These are phyloP conservation scores for Calycina herbarum DNA, from an alignment of 2,329 filamentous ascomycete species.

Conservation along the genomic window DNA sequence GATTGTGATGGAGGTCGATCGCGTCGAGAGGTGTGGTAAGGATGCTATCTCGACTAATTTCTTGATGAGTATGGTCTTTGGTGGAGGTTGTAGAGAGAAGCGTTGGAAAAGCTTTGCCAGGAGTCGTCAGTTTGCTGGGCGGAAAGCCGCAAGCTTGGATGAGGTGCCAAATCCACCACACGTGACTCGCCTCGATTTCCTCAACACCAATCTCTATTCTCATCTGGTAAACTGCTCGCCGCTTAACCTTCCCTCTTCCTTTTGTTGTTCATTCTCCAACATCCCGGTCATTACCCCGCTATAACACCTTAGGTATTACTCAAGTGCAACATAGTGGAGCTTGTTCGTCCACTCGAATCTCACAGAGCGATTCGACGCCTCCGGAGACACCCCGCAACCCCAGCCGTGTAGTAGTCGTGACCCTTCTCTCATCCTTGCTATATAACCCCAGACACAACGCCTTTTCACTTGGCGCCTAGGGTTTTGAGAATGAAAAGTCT, in stretches of 20 bases:
- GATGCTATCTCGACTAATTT: no score
- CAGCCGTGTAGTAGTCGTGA: not conserved
- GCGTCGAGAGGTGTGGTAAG: not conserved
- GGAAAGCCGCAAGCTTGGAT: not conserved
- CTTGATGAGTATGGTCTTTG: not conserved
- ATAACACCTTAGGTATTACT: not conserved
- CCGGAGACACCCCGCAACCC: not conserved
- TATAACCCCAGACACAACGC: not conserved
- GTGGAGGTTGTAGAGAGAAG: not conserved
- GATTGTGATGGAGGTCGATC: not conserved
- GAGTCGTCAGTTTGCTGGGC: not conserved
- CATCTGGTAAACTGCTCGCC: not conserved
- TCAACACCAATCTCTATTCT: not conserved
- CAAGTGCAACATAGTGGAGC: not conserved
- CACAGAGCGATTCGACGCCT: not conserved
- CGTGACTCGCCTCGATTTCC: conserved; percentile 5
- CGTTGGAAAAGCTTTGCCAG: conserved; percentile 1
- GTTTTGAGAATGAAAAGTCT: not conserved
- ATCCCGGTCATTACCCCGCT: not conserved
- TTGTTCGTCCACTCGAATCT: not conserved
- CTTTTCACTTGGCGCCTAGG: not conserved
- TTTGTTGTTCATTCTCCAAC: not conserved
- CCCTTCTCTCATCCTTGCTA: not conserved
- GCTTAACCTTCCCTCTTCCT: not conserved
- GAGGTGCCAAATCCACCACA: not conserved